Evolutionary conservation across 345 rosid species (phyloP).

Genomic region (Trapa incisa): DNA sequence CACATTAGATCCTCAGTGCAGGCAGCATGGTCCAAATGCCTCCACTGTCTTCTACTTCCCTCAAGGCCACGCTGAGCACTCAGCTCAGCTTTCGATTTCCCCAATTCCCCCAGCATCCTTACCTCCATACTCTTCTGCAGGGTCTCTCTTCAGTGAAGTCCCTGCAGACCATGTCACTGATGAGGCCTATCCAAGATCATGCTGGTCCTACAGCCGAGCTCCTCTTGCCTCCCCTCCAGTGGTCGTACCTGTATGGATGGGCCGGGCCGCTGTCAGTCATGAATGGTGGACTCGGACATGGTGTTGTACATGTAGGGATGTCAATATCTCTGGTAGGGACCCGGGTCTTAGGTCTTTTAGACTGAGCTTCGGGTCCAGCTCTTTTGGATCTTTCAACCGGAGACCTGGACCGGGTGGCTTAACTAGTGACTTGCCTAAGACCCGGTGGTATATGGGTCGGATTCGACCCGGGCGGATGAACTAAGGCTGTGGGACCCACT

Average conservation of each 20-base stretch:
- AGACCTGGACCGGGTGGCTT: slow-evolving; percentile 53
- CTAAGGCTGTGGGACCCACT: too few relatives aligned
- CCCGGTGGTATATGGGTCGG: too few relatives aligned
- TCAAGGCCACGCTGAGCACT: slow-evolving; percentile 85
- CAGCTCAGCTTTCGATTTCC: slow-evolving; percentile 46
- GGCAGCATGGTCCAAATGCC: slow-evolving; percentile 94
- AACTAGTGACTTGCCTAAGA: too few relatives aligned
- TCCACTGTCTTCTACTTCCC: slow-evolving; percentile 69
- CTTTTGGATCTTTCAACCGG: slow-evolving; percentile 11
- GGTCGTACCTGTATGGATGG: slow-evolving; percentile 16
- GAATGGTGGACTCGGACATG: too few relatives aligned
- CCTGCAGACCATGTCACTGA: slow-evolving; percentile 77
- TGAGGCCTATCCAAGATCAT: slow-evolving; percentile 69
- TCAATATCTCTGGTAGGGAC: too few relatives aligned
- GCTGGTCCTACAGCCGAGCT: slow-evolving; percentile 33
- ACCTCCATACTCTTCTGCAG: slow-evolving; percentile 45
- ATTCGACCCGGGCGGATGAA: too few relatives aligned
- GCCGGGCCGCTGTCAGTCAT: slow-evolving; percentile 12
- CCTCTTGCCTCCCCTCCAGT: slow-evolving; percentile 18
- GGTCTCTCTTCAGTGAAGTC: slow-evolving; percentile 41
- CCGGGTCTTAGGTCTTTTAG: too few relatives aligned
- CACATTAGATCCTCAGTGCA: slow-evolving; percentile 80
- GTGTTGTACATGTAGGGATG: too few relatives aligned
- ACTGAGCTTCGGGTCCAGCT: too few relatives aligned
- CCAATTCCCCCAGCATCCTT: slow-evolving; percentile 34